phyloP scores from a whole-genome alignment of 1,284 basidiomycete genomes.

The Fistulina hepatica region DNA sequence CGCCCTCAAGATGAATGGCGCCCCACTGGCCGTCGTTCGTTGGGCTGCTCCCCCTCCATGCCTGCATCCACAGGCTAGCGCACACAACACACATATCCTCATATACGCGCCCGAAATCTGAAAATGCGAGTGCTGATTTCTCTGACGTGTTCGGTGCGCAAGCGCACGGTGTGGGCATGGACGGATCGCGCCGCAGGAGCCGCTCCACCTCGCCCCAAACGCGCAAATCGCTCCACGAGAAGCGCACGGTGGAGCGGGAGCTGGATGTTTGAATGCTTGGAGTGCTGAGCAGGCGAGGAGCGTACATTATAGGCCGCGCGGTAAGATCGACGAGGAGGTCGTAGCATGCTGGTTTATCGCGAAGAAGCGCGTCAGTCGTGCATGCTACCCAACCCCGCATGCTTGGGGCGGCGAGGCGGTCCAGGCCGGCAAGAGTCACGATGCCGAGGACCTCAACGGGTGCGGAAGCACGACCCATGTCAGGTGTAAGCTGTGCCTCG shows the following conservation, averaged over 20 bases:
- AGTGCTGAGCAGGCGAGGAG: conserved; percentile 34
- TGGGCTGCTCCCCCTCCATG: conserved; percentile 43
- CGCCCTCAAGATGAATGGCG: conserved; percentile 44
- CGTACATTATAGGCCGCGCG: conserved; percentile 44
- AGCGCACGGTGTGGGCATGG: conserved; percentile 14
- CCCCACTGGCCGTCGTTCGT: conserved; percentile 37
- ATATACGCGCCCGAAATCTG: conserved; percentile 68
- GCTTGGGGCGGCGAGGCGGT: conserved; percentile 44
- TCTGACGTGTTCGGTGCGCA: conserved; percentile 22
- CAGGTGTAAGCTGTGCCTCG: conserved; percentile 34
- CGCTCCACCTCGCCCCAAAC: conserved; percentile 67
- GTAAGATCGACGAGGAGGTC: conserved; percentile 71
- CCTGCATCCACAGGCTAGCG: conserved; percentile 64
- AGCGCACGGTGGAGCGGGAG: conserved; percentile 40
- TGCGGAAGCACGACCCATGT: conserved; percentile 33
- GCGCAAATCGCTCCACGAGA: conserved; percentile 71
- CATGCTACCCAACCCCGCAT: conserved; percentile 69
- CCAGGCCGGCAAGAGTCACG: conserved; percentile 63
- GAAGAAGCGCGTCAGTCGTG: conserved; percentile 71
- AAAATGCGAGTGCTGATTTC: conserved; percentile 40
- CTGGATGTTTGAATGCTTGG: conserved; percentile 35
- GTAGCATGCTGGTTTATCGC: conserved; percentile 66
- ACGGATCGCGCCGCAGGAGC: conserved; percentile 42
- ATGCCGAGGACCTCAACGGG: conserved; percentile 61
- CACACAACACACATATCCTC: conserved; percentile 74